A percentile compares a stretch with the other conserved stretches of the same genome.
phyloP scores from a whole-genome alignment of 1,139 yeast genomes.

The Candida labiduridarum region DNA sequence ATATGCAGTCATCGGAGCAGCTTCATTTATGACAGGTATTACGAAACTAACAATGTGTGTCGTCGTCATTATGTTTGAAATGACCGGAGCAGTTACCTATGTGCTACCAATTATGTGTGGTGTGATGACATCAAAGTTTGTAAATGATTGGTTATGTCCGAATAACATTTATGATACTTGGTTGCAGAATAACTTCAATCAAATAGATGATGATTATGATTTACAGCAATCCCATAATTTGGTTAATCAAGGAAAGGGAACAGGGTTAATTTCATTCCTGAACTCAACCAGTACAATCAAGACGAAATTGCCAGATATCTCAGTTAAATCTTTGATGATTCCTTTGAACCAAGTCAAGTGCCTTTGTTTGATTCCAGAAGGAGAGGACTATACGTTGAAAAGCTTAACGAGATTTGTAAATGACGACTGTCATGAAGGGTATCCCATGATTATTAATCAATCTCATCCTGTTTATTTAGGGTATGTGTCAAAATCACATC shows the following conservation, averaged over 20 bases:
- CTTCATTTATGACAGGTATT: constrained; percentile 57
- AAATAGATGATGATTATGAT: constrained; percentile 7
- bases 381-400: constrained; percentile 22
- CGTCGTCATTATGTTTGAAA: constrained; percentile 58
- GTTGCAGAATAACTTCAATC: constrained; percentile 36
- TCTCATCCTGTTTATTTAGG: constrained; percentile 36
- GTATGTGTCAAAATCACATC: constrained; percentile 30
- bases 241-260: constrained; percentile 42
- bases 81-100: constrained; percentile 62
- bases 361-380: constrained; percentile 31
- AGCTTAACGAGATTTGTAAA: constrained; percentile 23
- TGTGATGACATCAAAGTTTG: constrained; percentile 53
- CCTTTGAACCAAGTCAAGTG: constrained; percentile 32
- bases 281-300: constrained; percentile 32
- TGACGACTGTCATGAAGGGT: constrained; percentile 47
- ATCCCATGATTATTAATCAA: constrained; percentile 37
- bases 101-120: constrained; percentile 63
- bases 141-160: constrained; percentile 49
- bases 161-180: constrained; percentile 53
- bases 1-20: constrained; percentile 65
- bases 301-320: constrained; percentile 37
- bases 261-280: constrained; percentile 41
- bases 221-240: constrained; percentile 8
- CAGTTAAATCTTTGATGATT: constrained; percentile 34
- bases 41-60: constrained; percentile 59